Base-by-base conservation (phyloP, 2,329 filamentous ascomycete species). In the Beauveria sp. region DNA sequence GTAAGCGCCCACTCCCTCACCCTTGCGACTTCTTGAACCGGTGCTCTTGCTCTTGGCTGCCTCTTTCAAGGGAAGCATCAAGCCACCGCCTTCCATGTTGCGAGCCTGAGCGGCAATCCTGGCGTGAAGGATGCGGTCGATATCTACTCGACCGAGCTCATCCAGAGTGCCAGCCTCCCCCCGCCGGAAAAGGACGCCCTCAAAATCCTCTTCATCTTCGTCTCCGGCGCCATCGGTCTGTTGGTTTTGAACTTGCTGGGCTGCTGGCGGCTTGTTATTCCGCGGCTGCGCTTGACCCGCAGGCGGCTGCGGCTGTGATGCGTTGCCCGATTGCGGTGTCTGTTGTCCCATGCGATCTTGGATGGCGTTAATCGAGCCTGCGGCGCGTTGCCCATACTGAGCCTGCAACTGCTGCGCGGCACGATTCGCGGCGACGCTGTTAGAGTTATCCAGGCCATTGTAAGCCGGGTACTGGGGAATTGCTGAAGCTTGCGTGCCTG, bases 191-290 rank as follows among this genome's bases (percentile, higher is more conserved):
- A 91, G 75, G 46, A 90, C 77, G 9, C 82, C 84, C 62, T 82
- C 76, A 43, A 83, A 83, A 48, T 84, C 74, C 3, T 82, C 80
- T 62, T 80, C 79, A 38, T 83, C 72, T 3, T 22, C 81, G 65
- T 87, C 88, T 53, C 74, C 79, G 38, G 89, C 77, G 56, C 93
- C 93, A 70, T 98, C 93, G 16, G 88, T 88, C 73, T 97, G 80
- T 65, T 71, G 77, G 71, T 79, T 82, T 10, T 55, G 63, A 61
- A 53, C 63, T 66, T 58, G 63, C 63, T 63, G 38, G 65, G 65
- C 64, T 66, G 68, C 62, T 68, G 63, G 63, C 53, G 68, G 73
- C 57, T 72, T 70, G 63, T 73, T 73, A 53, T 70, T 65, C 42
- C 75, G 72, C 63, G 70, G 72, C 62, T 70, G 72, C 48, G 74